Percentiles rank a stretch among this genome's conserved stretches.
Conservation (phyloP, 805 yeast genomes). For the Pachysolen tannophilus region DNA sequence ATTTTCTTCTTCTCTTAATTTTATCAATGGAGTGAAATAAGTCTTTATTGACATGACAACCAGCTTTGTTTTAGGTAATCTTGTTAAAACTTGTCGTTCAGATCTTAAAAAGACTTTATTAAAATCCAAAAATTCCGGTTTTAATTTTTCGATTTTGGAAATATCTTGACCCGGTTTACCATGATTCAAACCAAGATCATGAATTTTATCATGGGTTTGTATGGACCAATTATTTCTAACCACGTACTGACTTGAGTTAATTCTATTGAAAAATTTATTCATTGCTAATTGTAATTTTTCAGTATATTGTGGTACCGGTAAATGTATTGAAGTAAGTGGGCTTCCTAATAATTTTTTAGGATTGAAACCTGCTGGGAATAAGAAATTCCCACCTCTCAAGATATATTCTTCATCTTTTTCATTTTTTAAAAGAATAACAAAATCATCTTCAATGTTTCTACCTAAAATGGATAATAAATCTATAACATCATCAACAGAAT, state of each 20-base stretch:
- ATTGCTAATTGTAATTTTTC: constrained; percentile 44
- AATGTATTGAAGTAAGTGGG: constrained; percentile 52
- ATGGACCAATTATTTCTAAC: constrained; percentile 57
- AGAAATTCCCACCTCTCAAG: constrained; percentile 46
- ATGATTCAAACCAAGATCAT: constrained; percentile 38
- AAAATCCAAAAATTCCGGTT: constrained; percentile 23
- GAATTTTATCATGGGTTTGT: constrained; percentile 49
- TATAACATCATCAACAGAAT: constrained; percentile 6
- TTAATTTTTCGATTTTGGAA: constrained; percentile 23
- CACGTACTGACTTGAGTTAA: constrained; percentile 42
- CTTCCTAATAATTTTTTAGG: constrained; percentile 45
- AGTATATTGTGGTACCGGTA: constrained; percentile 56
- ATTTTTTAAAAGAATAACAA: constrained; percentile 40
- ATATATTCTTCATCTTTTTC: constrained; percentile 44
- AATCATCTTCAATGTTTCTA: constrained; percentile 52
- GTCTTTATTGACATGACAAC: constrained; percentile 42
- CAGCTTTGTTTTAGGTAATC: constrained; percentile 33
- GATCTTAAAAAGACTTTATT: constrained; percentile 36
- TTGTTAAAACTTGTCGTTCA: constrained; percentile 46
- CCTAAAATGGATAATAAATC: constrained; percentile 14
- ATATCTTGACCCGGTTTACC: constrained; percentile 21
- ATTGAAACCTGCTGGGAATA: constrained; percentile 69
- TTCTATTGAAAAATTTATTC: constrained; percentile 48
- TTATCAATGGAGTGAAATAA: constrained; percentile 36
- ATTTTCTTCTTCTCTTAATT: constrained; percentile 34